A percentile compares a stretch with the other conserved stretches of the same genome.
Conservation (phyloP, 352 stramenopile species). For the Aphanomyces invadans region DNA sequence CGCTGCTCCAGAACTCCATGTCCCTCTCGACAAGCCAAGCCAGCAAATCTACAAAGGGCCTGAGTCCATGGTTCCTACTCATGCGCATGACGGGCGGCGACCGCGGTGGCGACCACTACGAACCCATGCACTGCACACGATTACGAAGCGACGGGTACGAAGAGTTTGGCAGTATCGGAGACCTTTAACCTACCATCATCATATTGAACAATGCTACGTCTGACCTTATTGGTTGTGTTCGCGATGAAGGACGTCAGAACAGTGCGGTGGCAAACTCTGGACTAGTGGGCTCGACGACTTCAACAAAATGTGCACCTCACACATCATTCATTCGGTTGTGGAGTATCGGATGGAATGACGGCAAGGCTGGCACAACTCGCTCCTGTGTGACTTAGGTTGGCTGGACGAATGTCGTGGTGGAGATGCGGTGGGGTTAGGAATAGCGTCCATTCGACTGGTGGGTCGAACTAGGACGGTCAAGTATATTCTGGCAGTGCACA, state of each 20-base stretch:
- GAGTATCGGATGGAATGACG: too few relatives aligned
- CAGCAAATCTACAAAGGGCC: slow-evolving; percentile 45
- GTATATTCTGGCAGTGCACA: neutral
- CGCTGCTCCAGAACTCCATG: neutral
- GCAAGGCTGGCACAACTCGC: too few relatives aligned
- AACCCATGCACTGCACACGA: slow-evolving; percentile 79
- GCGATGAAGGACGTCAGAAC: too few relatives aligned
- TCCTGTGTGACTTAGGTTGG: too few relatives aligned
- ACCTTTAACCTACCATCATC: slow-evolving; percentile 28
- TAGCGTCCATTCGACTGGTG: too few relatives aligned
- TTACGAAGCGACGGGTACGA: slow-evolving; percentile 73
- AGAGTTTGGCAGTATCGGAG: slow-evolving; percentile 77
- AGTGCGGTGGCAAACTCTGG: too few relatives aligned
- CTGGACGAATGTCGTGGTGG: too few relatives aligned
- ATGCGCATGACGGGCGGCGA: slow-evolving; percentile 82
- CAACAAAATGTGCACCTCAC: too few relatives aligned
- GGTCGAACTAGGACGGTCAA: neutral
- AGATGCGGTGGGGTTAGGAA: too few relatives aligned
- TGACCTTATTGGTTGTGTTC: slow-evolving; percentile 18
- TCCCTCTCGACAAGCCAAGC: neutral
- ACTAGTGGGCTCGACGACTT: too few relatives aligned
- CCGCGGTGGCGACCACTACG: slow-evolving; percentile 80
- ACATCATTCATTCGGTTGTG: too few relatives aligned
- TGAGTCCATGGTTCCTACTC: slow-evolving; percentile 79
- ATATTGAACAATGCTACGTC: slow-evolving; percentile 16